Evolutionary conservation across 176 grass and related monocot genomes (phyloP).

Genomic region (Hordeum vulgare): MorexV3_pseudomolecules_assembly NC_058518.1:380729197-380729696

Average conservation of each 20-base stretch:
- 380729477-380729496: background rate
- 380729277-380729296: background rate
- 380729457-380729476: background rate
- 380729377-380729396: background rate
- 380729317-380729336: background rate
- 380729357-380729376: slow-evolving; percentile 33
- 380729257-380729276: background rate
- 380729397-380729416: background rate
- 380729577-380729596: background rate
- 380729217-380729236: too few species aligned
- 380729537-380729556: background rate
- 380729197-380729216: too few species aligned
- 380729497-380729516: background rate
- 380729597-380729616: background rate
- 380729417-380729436: background rate
- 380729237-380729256: background rate
- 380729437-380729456: background rate
- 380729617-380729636: background rate
- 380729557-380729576: background rate
- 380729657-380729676: background rate
- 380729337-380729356: background rate
- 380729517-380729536: background rate
- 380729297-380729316: background rate
- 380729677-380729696: background rate
- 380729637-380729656: background rate